These are phyloP conservation scores for Lentinula aciculospora DNA, from an alignment of 768 basidiomycete species.

Conservation along the genomic window DNA sequence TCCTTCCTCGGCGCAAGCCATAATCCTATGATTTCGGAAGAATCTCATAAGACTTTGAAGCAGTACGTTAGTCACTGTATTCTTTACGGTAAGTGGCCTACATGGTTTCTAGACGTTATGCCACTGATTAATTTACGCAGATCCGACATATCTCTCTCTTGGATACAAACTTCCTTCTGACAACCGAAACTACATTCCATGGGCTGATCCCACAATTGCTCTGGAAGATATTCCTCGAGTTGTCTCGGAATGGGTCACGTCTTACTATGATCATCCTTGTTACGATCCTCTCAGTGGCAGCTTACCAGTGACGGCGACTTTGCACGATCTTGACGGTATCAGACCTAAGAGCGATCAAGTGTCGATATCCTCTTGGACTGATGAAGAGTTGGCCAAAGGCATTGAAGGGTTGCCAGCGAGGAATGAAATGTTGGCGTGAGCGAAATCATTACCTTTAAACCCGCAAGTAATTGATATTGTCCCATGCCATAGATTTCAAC, in stretches of 20 bases:
- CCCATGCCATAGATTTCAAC: not conserved
- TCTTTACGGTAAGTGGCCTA: conserved; percentile 12
- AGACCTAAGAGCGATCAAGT: not conserved
- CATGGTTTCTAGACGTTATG: not conserved
- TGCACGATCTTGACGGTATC: conserved; percentile 1
- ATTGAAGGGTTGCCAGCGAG: conserved; percentile 2
- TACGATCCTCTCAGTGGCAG: not conserved
- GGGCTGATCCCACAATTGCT: conserved; percentile 4
- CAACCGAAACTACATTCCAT: conserved; percentile 6
- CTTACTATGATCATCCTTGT: conserved; percentile 11
- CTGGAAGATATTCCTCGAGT: conserved; percentile 3
- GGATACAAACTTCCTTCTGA: conserved; percentile 10
- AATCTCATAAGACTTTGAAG: not conserved
- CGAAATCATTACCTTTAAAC: not conserved
- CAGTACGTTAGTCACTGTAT: conserved; percentile 10
- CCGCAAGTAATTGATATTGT: no score
- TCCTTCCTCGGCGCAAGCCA: not conserved
- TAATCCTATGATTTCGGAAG: conserved; percentile 5
- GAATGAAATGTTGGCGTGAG: conserved; percentile 4
- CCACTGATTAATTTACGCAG: not conserved
- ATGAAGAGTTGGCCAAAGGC: conserved; percentile 3
- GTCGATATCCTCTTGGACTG: conserved; percentile 8
- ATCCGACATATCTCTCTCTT: conserved; percentile 8
- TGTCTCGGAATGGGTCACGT: conserved; percentile 9
- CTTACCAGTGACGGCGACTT: not conserved